These are phyloP conservation scores for Urochloa ruziziensis DNA, from an alignment of 176 grass and related monocot genomes.

Conservation along the genomic window DNA sequence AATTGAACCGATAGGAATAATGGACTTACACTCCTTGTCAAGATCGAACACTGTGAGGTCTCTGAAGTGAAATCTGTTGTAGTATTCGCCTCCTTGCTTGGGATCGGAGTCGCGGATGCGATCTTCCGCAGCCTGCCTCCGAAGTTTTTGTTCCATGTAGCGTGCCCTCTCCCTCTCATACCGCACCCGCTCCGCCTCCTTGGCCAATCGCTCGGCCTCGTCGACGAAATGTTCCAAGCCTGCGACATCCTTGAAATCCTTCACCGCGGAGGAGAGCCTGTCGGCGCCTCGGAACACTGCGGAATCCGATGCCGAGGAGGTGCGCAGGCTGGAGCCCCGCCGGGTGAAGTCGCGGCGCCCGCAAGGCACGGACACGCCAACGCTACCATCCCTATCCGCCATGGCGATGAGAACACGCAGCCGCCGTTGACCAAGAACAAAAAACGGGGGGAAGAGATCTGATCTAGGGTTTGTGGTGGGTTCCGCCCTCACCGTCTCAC, in stretches of 20 bases:
- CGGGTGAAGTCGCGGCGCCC: background rate
- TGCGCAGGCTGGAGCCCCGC: background rate
- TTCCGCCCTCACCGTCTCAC: too few species aligned
- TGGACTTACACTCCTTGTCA: background rate
- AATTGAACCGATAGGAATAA: background rate
- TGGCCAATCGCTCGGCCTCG: background rate
- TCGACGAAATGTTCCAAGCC: background rate
- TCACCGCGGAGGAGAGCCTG: background rate
- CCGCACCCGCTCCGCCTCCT: background rate
- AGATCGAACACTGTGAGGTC: background rate
- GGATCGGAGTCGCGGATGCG: background rate
- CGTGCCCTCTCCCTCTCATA: background rate
- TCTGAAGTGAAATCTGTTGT: background rate
- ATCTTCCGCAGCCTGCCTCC: background rate
- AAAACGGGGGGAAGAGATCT: too few species aligned
- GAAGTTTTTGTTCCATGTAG: rapidly evolving
- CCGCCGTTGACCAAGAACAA: too few species aligned
- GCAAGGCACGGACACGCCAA: background rate
- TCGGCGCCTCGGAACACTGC: background rate
- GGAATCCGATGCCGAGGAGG: background rate
- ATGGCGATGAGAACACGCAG: background rate
- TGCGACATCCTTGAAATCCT: background rate
- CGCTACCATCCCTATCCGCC: background rate
- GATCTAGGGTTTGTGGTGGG: too few species aligned
- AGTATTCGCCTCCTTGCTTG: background rate